A percentile compares a stretch with the other conserved stretches of the same genome.
phyloP scores from a whole-genome alignment of 2,329 filamentous ascomycete genomes.

The Neoscytalidium dimidiatum region DNA sequence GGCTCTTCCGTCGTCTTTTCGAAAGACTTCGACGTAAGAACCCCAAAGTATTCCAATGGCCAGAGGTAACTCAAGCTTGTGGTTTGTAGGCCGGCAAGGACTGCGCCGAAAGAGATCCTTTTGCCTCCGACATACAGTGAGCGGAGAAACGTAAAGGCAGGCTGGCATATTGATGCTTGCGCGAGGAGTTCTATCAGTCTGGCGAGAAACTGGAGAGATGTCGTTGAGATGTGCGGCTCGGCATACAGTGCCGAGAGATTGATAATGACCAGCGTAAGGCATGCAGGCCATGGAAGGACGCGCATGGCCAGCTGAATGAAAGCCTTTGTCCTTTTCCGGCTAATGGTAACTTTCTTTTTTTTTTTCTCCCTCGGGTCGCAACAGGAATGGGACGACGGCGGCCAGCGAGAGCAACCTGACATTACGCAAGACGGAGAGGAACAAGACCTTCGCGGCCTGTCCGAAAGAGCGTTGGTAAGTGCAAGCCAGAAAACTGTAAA shows the following conservation, averaged over 20 bases:
- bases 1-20: background rate
- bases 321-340: background rate
- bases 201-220: background rate
- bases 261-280: background rate
- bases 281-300: background rate
- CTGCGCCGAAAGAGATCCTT: background rate
- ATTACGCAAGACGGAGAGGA: background rate
- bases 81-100: background rate
- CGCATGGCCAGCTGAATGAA: background rate
- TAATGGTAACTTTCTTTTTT: background rate
- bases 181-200: background rate
- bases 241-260: background rate
- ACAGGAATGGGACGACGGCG: background rate
- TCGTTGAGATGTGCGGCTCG: background rate
- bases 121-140: background rate
- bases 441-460: background rate
- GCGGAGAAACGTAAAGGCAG: background rate
- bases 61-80: background rate
- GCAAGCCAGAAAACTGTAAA: background rate
- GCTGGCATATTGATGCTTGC: background rate
- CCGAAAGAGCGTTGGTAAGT: too few relatives aligned
- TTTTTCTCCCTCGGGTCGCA: fast-evolving
- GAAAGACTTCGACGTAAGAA: background rate
- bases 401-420: background rate
- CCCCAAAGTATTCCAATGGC: background rate